phyloP scores from a whole-genome alignment of 2,329 filamentous ascomycete species.

The Xylaria multiplex region DNA sequence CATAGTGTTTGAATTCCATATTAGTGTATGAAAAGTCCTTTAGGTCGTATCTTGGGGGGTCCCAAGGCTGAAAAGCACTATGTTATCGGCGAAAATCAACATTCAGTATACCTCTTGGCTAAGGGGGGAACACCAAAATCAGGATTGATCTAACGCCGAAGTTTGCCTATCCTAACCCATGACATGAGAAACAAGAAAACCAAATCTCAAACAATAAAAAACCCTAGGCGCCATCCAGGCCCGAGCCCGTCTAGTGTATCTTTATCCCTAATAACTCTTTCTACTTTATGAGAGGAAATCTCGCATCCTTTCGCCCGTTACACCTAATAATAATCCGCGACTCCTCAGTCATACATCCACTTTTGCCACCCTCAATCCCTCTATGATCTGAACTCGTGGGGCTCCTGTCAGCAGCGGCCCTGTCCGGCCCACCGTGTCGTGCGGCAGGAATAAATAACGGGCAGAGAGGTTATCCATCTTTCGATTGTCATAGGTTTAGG shows the following conservation, averaged over 20 bases:
- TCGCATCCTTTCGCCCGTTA: not conserved
- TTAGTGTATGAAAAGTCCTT: slow-evolving; percentile 15
- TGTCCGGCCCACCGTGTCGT: not conserved
- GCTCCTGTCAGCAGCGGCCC: not conserved
- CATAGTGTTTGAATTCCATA: slow-evolving; percentile 3
- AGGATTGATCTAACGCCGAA: not conserved
- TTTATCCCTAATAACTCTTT: not conserved
- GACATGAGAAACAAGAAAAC: slow-evolving; percentile 9
- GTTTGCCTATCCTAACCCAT: not conserved
- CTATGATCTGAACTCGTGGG: not conserved
- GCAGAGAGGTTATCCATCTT: not conserved
- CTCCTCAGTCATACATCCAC: slow-evolving; percentile 7
- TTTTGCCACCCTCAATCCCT: slow-evolving; percentile 21
- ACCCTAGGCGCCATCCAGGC: slow-evolving; percentile 18
- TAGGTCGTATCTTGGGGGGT: not conserved
- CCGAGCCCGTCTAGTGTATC: slow-evolving; percentile 27
- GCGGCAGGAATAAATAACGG: not conserved
- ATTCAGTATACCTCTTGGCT: not conserved
- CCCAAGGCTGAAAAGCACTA: slow-evolving; percentile 16
- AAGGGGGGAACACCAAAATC: not conserved
- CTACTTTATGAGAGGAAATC: not conserved
- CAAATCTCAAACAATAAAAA: slow-evolving; percentile 1
- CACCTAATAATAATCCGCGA: slow-evolving; percentile 1
- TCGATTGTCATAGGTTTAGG: not conserved
- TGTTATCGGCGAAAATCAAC: not conserved